These are phyloP conservation scores for Podosphaera fusca DNA, from an alignment of 2,329 filamentous ascomycete species.

Conservation along the genomic window DNA sequence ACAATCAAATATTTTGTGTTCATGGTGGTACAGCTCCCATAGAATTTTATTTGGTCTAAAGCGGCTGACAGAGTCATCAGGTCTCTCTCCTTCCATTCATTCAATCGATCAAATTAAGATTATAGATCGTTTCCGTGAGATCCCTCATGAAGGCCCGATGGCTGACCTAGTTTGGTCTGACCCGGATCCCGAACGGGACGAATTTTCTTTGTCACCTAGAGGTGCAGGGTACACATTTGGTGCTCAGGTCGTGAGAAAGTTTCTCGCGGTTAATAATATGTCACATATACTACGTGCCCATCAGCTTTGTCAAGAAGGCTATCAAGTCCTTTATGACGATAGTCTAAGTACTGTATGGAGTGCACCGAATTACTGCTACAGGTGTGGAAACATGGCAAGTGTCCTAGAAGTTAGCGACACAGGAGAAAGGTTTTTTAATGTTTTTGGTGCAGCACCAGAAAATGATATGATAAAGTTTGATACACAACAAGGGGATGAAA, in stretches of 20 bases:
- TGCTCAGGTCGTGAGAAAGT: conserved; percentile 94
- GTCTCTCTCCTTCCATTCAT: conserved; percentile 74
- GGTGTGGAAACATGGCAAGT: conserved; percentile 91
- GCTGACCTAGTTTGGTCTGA: conserved; percentile 98
- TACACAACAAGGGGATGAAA: conserved; percentile 51
- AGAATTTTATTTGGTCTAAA: too few relatives aligned
- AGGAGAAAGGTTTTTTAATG: conserved; percentile 88
- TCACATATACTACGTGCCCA: conserved; percentile 94
- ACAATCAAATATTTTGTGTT: conserved; percentile 97
- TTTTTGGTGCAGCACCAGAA: conserved; percentile 90
- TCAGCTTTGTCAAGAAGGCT: conserved; percentile 94
- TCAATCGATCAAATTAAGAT: conserved; percentile 99
- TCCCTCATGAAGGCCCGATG: conserved; percentile 97
- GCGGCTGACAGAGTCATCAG: conserved; percentile 18
- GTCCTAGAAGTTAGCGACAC: conserved; percentile 88
- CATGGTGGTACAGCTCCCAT: conserved; percentile 44
- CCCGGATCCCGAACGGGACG: conserved; percentile 87
- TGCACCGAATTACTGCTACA: conserved; percentile 63
- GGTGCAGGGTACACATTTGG: conserved; percentile 96
- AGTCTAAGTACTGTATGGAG: conserved; percentile 92
- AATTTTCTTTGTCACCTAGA: conserved; percentile 81
- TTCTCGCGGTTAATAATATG: conserved; percentile 92
- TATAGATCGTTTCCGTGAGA: conserved; percentile 95
- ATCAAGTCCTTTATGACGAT: conserved; percentile 91
- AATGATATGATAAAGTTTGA: conserved; percentile 85